These are phyloP conservation scores for Xylariaceae sp. DNA, from an alignment of 2,329 filamentous ascomycete genomes.

Conservation along the genomic window DNA sequence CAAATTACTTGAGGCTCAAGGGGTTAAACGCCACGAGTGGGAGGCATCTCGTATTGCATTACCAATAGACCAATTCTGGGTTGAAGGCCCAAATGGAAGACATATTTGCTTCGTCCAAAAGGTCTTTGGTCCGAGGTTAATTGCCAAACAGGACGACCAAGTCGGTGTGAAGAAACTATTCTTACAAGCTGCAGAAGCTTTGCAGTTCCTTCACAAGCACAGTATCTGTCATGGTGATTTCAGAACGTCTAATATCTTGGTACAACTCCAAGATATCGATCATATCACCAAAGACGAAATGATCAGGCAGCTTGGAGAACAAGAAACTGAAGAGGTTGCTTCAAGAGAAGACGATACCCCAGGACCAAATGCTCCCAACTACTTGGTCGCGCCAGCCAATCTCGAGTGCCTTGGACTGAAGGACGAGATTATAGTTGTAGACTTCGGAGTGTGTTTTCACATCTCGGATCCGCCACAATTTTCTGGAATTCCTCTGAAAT, in stretches of 20 bases:
- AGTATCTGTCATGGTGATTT: conserved; percentile 1
- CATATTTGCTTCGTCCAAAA: background rate
- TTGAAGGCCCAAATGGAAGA: conserved; percentile 1
- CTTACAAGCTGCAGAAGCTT: background rate
- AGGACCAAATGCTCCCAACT: background rate
- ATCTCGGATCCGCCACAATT: background rate
- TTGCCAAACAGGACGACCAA: no score
- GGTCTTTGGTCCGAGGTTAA: background rate
- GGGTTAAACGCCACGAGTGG: background rate
- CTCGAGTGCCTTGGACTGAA: background rate
- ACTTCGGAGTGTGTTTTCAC: background rate
- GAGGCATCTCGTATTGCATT: background rate
- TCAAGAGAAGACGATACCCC: background rate
- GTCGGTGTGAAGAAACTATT: no score
- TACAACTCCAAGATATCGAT: background rate
- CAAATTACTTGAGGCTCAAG: background rate
- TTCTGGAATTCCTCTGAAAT: background rate
- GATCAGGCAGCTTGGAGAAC: background rate
- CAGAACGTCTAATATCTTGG: background rate
- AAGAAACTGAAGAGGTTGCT: background rate
- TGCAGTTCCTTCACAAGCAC: background rate
- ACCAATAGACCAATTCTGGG: background rate
- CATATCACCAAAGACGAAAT: background rate
- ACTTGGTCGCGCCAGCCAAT: background rate
- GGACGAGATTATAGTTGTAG: background rate